Evolutionary conservation across 768 basidiomycete species (phyloP).

Genomic region (Mycena floridula): DNA sequence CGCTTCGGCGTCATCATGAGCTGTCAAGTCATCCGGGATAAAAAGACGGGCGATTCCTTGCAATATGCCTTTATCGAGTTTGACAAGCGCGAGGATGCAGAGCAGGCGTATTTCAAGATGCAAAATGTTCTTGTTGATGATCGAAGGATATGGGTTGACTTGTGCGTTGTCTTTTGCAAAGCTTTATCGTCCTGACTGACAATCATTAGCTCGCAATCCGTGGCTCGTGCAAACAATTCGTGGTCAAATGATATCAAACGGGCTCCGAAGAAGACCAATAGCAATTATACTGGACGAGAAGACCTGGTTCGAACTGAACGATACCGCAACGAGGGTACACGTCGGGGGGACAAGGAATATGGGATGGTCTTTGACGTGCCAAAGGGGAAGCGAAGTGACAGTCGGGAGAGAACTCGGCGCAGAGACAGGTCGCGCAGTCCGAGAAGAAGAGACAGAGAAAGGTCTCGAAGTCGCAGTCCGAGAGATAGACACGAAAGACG

Average conservation of each 20-base stretch:
- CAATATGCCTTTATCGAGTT: constrained; percentile 99
- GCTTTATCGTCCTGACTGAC: constrained; percentile 8
- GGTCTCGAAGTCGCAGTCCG: neutral
- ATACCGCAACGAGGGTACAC: constrained; percentile 43
- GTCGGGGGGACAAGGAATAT: constrained; percentile 37
- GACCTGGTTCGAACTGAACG: constrained; percentile 68
- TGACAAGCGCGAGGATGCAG: constrained; percentile 87
- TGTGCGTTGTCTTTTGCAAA: constrained; percentile 47
- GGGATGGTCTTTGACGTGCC: constrained; percentile 85
- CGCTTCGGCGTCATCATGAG: constrained; percentile 94
- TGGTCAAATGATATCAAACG: constrained; percentile 79
- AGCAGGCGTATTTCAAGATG: constrained; percentile 99
- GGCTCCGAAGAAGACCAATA: constrained; percentile 26
- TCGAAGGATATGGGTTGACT: constrained; percentile 98
- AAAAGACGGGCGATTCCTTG: constrained; percentile 90
- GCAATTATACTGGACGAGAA: constrained; percentile 64
- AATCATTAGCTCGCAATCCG: constrained; percentile 77
- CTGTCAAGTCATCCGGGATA: constrained; percentile 96
- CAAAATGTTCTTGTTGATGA: constrained; percentile 98
- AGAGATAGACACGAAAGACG: neutral
- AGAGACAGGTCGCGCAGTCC: neutral
- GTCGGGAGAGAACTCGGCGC: constrained; percentile 14
- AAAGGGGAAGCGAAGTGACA: constrained; percentile 20
- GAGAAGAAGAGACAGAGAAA: neutral
- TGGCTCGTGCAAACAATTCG: constrained; percentile 72